phyloP scores from a whole-genome alignment of 148 eudicot species.

The Rhododendron vialii region DNA sequence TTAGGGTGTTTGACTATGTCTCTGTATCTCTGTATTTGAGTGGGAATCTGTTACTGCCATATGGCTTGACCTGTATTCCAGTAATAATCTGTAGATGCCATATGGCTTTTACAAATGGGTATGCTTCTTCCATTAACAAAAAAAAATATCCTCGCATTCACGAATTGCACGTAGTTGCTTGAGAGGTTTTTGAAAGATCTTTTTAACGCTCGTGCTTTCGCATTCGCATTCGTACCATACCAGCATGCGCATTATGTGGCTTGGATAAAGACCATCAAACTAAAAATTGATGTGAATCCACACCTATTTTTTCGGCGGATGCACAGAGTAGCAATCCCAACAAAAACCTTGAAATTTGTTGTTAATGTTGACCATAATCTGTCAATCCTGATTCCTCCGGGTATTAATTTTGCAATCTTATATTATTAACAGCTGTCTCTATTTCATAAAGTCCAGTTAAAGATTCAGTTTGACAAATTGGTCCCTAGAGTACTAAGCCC shows the following conservation, averaged over 20 bases:
- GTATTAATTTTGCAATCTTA: background rate
- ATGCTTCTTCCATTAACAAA: too few relatives aligned
- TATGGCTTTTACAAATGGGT: too few relatives aligned
- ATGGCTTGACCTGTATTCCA: too few relatives aligned
- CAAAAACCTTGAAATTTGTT: too few relatives aligned
- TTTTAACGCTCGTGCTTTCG: background rate
- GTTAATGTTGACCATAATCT: too few relatives aligned
- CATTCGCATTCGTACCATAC: background rate
- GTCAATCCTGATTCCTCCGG: background rate
- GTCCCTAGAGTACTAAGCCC: background rate
- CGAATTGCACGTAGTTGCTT: too few relatives aligned
- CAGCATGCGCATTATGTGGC: background rate
- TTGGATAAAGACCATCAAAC: background rate
- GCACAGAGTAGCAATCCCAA: background rate
- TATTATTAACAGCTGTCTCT: background rate
- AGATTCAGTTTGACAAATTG: background rate
- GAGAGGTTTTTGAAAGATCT: background rate
- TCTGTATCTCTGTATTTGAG: too few relatives aligned
- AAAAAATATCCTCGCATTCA: too few relatives aligned
- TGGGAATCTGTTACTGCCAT: too few relatives aligned
- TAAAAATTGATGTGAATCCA: background rate
- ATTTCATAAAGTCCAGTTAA: slow-evolving; percentile 1
- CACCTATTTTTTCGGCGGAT: background rate
- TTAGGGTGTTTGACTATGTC: too few relatives aligned
- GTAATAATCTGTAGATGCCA: too few relatives aligned